phyloP scores from a whole-genome alignment of 352 stramenopile species.

The Phytopythium kandeliae region DNA sequence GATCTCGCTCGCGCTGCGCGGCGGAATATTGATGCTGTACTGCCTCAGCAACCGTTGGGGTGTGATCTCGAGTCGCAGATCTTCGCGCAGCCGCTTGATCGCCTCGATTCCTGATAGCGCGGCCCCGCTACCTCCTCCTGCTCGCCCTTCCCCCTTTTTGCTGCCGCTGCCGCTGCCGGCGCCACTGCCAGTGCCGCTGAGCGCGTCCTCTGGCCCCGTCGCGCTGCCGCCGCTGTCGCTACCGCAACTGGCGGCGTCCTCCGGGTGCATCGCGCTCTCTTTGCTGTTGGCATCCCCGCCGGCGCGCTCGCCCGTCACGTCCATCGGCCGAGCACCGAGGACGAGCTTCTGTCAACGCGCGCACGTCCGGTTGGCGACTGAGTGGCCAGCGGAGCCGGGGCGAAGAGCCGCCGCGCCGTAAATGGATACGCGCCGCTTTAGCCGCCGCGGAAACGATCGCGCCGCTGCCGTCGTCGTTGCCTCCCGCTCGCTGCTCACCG shows the following conservation, averaged over 20 bases:
- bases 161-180: constrained; percentile 16
- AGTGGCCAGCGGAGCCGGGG: no score
- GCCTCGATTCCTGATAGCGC: constrained; percentile 7
- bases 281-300: neutral
- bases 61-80: constrained; percentile 61
- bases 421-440: neutral
- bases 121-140: constrained; percentile 20
- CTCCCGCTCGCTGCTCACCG: neutral
- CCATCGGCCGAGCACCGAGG: neutral
- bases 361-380: no score
- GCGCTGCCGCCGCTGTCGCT: neutral
- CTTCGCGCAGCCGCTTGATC: constrained; percentile 54
- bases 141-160: no score
- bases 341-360: neutral
- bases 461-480: neutral
- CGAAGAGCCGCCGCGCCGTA: neutral
- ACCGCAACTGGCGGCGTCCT: neutral
- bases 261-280: neutral
- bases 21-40: constrained; percentile 73
- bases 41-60: constrained; percentile 65
- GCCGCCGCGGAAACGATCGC: neutral
- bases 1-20: constrained; percentile 16
- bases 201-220: no score
- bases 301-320: neutral
- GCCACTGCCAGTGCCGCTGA: no score